Evolutionary conservation across 129 eudicot species (phyloP), one percentile per base, ranked within the genome.

Genomic region (Lactuca sativa): DNA sequence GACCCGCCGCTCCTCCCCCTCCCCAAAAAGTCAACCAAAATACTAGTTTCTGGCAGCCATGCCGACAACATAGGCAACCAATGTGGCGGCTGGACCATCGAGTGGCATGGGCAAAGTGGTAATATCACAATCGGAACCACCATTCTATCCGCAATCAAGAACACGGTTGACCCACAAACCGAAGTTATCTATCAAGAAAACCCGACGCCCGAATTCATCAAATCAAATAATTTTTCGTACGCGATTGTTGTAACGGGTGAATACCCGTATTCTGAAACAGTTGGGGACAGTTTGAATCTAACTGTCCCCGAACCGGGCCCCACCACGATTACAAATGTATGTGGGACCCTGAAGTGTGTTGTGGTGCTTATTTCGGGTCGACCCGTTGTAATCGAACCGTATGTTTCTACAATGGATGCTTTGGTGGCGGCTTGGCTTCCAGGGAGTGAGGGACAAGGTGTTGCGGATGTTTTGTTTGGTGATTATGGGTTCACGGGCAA

Each of bases 1-100:
- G 60, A 75, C 15, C 18, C 64, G 7, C 91, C 95, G 32, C 13
- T 92, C 70, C 69, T 88, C 7, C 96, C 97, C 2, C 88, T 92
- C 25, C 83, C 96, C 2, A 92, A 92, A 70, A 82, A 82, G 57
- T 82, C 95, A 11, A 18, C 67, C 13, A 86, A 75, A 80, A 82
- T 92, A 60, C 91, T 92, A 0, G 91, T 92, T 31, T 81, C 91
- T 0, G 97, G 97, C 21, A 86, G 73, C 38, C 91, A 91, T 11
- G 96, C 97, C 3, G 60, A 82, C 74, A 73, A 88, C 32, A 80
- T 91, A 33, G 97, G 97, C 41, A 48, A 88, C 67, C 97, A 91
- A 49, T 91, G 96, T 59, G 96, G 97, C 13, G 97, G 97, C 47
- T 92, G 97, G 97, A 88, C 97, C 15, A 88, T 92, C 13, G 77